phyloP scores from a whole-genome alignment of 176 grass and related monocot species.

The Cocos nucifera region DNA sequence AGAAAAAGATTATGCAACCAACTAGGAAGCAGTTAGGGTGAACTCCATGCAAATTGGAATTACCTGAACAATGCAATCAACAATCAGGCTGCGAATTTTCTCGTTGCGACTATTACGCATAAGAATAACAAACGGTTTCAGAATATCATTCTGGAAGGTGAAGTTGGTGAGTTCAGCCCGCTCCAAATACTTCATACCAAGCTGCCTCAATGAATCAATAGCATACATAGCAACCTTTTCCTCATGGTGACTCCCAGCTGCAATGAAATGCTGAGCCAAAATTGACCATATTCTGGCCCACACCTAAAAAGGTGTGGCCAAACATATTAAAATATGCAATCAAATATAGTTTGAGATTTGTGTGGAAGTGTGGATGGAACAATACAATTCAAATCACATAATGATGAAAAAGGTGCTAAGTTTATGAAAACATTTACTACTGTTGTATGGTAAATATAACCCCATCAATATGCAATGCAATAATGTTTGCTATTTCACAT shows the following conservation, averaged over 20 bases:
- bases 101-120: constrained; percentile 87
- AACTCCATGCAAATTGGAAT: constrained; percentile 1
- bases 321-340: too few relatives aligned
- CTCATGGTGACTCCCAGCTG: constrained; percentile 89
- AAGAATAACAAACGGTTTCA: constrained; percentile 99
- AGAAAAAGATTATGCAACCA: neutral
- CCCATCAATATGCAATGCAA: neutral
- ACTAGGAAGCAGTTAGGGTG: constrained; percentile 14
- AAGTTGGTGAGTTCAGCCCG: constrained; percentile 97
- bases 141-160: constrained; percentile 97
- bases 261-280: constrained; percentile 88
- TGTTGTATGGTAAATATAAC: too few relatives aligned
- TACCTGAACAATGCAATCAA: constrained; percentile 99
- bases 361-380: too few relatives aligned
- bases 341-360: too few relatives aligned
- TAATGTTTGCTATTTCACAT: too few relatives aligned
- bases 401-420: too few relatives aligned
- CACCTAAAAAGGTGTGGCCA: constrained; percentile 29
- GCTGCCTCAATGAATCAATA: constrained; percentile 93
- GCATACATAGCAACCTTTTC: constrained; percentile 98
- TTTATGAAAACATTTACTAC: too few relatives aligned
- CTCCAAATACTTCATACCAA: constrained; percentile 99
- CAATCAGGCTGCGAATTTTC: constrained; percentile 91
- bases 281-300: constrained; percentile 99
- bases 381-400: too few relatives aligned